Base-by-base conservation (phyloP, 257 asterid species). In the Anisodus tanguticus region DNA sequence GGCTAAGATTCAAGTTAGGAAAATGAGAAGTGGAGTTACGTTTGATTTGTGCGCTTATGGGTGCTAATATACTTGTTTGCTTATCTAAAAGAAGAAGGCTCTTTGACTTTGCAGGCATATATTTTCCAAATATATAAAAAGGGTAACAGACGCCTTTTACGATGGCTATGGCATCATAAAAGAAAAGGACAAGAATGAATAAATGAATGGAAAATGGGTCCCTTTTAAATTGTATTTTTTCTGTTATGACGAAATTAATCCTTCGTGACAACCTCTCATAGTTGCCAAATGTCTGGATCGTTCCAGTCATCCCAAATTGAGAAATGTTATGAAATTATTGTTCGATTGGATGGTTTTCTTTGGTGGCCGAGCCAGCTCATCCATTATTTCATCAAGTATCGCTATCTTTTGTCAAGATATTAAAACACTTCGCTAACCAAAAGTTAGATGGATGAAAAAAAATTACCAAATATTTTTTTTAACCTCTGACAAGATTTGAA, bases 181-280 rank as follows among this genome's bases (percentile, higher is more conserved):
- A 70, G 57, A 43, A 43, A 72, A 45, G n/a, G 19, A 72, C 80
- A 72, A 72, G 59, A 72, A 49, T 11, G 37, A 22, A 19, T 22
- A 51, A 47, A 22, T 74, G 62, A 22, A 74, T 49, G 4, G 62
- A 51, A 22, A 76, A 76, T 76, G 81, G 47, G 81, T 8, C 63
- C 81, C 59, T 26, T 76, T 12, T 26, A 12, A 51, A 51, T 51
- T 76, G 63, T 26, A 49, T 51, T 6, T 76, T 31, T 76, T 51
- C 47, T 35, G 47, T 76, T 51, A 22, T 76, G 63, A 49, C 62
- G 57, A 74, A 49, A 74, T 49, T 74, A 49, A 51, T 13, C 81
- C 13, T 49, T 12, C 26, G 81, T 76, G 81, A 76, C 63, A 49
- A 22, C 47, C 81, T 51, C 63, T 26, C 22, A 13, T 76, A 76